Evolutionary conservation across 1,284 basidiomycete species (phyloP).

Genomic region (Blastosporella zonata): DNA sequence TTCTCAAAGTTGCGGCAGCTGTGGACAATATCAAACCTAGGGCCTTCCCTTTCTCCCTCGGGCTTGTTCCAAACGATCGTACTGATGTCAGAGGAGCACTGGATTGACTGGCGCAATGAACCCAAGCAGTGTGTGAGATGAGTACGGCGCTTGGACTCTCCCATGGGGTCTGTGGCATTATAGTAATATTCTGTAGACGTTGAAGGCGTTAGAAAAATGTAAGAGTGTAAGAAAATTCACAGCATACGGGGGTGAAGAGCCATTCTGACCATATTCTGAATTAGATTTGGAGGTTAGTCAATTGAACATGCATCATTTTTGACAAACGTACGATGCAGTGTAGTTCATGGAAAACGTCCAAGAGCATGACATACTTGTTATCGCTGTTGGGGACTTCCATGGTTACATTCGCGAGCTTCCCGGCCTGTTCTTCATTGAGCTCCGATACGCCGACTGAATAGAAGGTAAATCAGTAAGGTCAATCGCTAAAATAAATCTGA

Average conservation of each 20-base stretch:
- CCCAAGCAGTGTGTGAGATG: slow-evolving; percentile 11
- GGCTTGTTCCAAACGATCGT: slow-evolving; percentile 23
- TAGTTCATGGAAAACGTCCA: slow-evolving; percentile 32
- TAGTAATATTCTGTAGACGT: slow-evolving; percentile 5
- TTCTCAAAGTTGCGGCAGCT: slow-evolving; percentile 14
- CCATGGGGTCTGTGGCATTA: slow-evolving; percentile 7
- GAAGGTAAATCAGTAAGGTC: not conserved
- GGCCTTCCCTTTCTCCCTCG: slow-evolving; percentile 3
- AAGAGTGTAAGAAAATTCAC: not conserved
- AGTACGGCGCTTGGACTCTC: slow-evolving; percentile 1
- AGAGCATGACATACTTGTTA: slow-evolving; percentile 24
- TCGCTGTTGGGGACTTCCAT: slow-evolving; percentile 25
- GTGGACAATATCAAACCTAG: slow-evolving; percentile 10
- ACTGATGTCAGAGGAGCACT: slow-evolving; percentile 18
- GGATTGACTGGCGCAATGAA: slow-evolving; percentile 12
- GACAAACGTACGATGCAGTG: slow-evolving; percentile 27
- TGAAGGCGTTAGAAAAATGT: not conserved
- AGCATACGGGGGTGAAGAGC: slow-evolving; percentile 19
- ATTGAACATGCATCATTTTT: not conserved
- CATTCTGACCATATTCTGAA: slow-evolving; percentile 21
- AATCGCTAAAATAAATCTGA: not conserved
- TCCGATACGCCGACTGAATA: slow-evolving; percentile 23
- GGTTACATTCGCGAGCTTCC: slow-evolving; percentile 27
- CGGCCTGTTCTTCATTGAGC: slow-evolving; percentile 24
- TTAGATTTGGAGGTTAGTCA: not conserved